These are phyloP conservation scores for Pinus tabuliformis DNA, from an alignment of 75 land plant genomes.

Conservation along the genomic window DNA sequence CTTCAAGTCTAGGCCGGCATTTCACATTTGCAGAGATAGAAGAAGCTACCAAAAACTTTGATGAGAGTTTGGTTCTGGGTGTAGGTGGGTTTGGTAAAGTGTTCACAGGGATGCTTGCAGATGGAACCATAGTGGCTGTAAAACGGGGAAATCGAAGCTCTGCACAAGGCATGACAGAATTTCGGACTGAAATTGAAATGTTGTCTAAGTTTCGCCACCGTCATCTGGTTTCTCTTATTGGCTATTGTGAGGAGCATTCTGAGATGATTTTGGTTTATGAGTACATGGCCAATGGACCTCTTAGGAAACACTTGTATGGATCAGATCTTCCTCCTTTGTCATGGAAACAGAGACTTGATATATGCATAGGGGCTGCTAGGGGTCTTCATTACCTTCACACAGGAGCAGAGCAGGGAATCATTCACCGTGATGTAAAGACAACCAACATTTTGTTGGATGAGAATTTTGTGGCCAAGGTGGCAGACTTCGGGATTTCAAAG, in stretches of 20 bases:
- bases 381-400: slow-evolving; percentile 95
- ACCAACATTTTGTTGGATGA: slow-evolving; percentile 54
- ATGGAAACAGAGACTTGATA: slow-evolving; percentile 88
- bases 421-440: slow-evolving; percentile 52
- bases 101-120: slow-evolving; percentile 57
- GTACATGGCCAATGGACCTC: slow-evolving; percentile 90
- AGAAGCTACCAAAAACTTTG: slow-evolving; percentile 75
- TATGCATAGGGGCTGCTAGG: slow-evolving; percentile 88
- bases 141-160: slow-evolving; percentile 68
- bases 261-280: slow-evolving; percentile 94
- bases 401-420: slow-evolving; percentile 62
- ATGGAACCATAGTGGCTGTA: slow-evolving; percentile 75
- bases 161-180: slow-evolving; percentile 72
- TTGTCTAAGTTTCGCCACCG: slow-evolving; percentile 82
- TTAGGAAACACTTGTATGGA: slow-evolving; percentile 83
- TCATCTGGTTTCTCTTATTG: slow-evolving; percentile 82
- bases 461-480: slow-evolving; percentile 38
- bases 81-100: slow-evolving; percentile 95
- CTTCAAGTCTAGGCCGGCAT: slow-evolving; percentile 40
- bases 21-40: slow-evolving; percentile 61
- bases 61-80: slow-evolving; percentile 61
- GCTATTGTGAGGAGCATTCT: slow-evolving; percentile 73
- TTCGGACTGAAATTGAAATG: slow-evolving; percentile 79
- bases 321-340: slow-evolving; percentile 43
- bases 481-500: slow-evolving; percentile 52